Base-by-base conservation (phyloP, 2,329 filamentous ascomycete genomes). In the Keithomyces neogunnii region DNA sequence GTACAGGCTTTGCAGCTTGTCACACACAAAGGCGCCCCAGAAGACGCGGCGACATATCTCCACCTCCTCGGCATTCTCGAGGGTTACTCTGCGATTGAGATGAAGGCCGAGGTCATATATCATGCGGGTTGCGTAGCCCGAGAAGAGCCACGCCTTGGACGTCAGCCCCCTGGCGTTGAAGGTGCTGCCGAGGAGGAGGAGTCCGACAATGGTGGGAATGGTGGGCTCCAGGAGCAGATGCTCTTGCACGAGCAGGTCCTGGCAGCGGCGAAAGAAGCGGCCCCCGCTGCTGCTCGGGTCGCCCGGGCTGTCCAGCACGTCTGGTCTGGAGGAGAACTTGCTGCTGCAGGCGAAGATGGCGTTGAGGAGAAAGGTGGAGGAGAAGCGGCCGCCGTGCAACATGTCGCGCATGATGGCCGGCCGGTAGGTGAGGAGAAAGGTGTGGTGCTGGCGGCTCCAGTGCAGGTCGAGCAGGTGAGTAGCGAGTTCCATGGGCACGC, bases 61-160 rank as follows among this genome's bases (percentile, higher is more conserved):
- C 8, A 66, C 61, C 38, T 76, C 73, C 51, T 76, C 73, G 40
- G 73, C 69, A 45, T 73, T 64, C 10, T 62, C 63, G 10, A 62
- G 59, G 4, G 53, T 53, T 35, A 30, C 53, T 45, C 63, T 60
- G 48, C 62, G 63, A 61, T 71, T 69, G 19, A 76, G 67, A 55
- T 79, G 75, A 55, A 81, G 73, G 0, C 76, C 73, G 4, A 82
- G 60, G 57, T 82, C 79, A 48, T 75, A 71, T 30, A 81, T 65
- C 64, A 82, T 74, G 8, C 76, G 70, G 52, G 81, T 78, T 0
- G 79, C 78, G 55, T 77, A 70, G 1, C 78, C 79, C 48, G 75
- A 72, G 53, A 82, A 82, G 4, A 81, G 57, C 80, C 80, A 84
- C 2, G 78, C 74, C 5, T 71, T 69, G 52, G 74, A 78, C 55